Base-by-base conservation (phyloP, 495 filamentous ascomycete species). In the Pseudoneurospora amorphoporcata region DNA sequence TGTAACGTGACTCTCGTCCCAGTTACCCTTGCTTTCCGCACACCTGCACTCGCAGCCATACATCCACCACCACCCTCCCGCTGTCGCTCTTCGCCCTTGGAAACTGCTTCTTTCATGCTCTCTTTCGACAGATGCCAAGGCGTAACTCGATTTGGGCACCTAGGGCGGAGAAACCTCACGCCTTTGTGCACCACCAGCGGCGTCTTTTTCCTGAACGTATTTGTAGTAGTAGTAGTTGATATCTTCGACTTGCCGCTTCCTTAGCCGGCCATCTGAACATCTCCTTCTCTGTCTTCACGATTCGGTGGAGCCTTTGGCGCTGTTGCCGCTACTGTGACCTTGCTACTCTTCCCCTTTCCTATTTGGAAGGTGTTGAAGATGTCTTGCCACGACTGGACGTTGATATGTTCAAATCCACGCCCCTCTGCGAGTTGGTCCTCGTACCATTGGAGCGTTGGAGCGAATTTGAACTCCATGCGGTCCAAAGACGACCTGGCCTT, bases 401-500 rank as follows among this genome's bases (percentile, higher is more conserved):
- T 73, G 2, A 86, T 75, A 38, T 84, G 83, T 53, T 79, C 79
- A 40, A 75, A 82, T 5, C 74, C 81, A 6, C 84, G 75, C 0
- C 83, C 83, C 69, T 85, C 84, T 1, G 69, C 73, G 53, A 71
- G 53, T 72, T 84, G 81, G 39, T 84, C 79, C 4, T 73, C 71
- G 70, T 85, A 86, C 84, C 84, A 86, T 6, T 83, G 77, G 45
- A 73, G 61, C 3, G 84, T 86, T 2, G 82, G 80, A 35, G 72
- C 69, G 70, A 83, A 84, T 40, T 75, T 69, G 72, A 82, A 85
- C 39, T 40, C 41, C 76, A 85, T 84, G 7, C 61, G 61, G 29
- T 73, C 69, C 16, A 73, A 68, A 2, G 73, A 68, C 3, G 68
- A 32, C 19, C 78, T 45, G 7, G 75, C 71, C 14, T 74, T 76